Conservation (phyloP, 2,329 filamentous ascomycete genomes). For the Monilinia vaccinii-corymbosi region DNA sequence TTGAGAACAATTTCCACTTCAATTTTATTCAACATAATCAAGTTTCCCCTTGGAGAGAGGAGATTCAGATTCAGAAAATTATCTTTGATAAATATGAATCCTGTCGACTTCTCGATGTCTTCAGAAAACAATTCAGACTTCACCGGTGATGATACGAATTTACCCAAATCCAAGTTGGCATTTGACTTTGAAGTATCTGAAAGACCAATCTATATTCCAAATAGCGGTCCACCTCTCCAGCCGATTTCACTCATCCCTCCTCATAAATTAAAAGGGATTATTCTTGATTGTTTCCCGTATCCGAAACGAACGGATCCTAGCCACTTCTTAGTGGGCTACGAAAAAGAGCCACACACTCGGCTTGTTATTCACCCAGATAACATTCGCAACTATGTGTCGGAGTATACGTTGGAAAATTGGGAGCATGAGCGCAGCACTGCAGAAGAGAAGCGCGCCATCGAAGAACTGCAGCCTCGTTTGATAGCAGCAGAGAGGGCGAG, state of each 20-base stretch:
- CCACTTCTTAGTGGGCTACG: constrained; percentile 22
- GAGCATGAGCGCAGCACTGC: constrained; percentile 34
- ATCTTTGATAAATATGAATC: neutral
- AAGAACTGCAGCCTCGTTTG: constrained; percentile 10
- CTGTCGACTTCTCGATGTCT: neutral
- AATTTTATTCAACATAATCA: neutral
- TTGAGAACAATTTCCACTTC: neutral
- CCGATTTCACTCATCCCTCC: constrained; percentile 40
- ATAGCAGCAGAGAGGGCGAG: constrained; percentile 10
- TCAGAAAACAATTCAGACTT: neutral
- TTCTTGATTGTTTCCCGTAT: constrained; percentile 43
- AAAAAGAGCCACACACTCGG: constrained; percentile 33
- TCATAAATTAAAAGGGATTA: constrained; percentile 44
- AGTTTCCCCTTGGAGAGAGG: neutral
- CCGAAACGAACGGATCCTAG: constrained; percentile 25
- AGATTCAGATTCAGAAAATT: neutral
- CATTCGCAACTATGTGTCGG: constrained; percentile 50
- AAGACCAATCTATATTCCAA: constrained; percentile 34
- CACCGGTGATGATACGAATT: neutral
- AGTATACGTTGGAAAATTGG: constrained; percentile 46
- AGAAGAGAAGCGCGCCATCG: constrained; percentile 8
- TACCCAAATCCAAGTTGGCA: constrained; percentile 3
- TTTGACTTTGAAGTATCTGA: constrained; percentile 27
- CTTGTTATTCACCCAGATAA: constrained; percentile 43
- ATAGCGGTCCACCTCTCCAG: constrained; percentile 39